phyloP scores from a whole-genome alignment of 2,329 filamentous ascomycete species.

The Ampelomyces quisqualis region DNA sequence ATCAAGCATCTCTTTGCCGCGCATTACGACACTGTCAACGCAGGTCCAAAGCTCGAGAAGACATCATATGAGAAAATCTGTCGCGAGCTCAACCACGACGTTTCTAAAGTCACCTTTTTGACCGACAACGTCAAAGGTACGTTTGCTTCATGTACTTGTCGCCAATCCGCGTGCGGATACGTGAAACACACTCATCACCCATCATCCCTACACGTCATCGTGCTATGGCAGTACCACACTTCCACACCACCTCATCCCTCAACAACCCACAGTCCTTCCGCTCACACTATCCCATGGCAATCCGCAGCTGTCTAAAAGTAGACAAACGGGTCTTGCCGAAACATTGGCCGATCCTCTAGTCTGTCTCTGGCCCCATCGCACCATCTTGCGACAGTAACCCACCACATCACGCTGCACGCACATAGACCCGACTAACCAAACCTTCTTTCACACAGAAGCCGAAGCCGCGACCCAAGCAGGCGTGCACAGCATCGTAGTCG shows the following conservation, averaged over 20 bases:
- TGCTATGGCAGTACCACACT: conserved; percentile 16
- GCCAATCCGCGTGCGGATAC: not conserved
- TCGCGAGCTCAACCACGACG: conserved; percentile 47
- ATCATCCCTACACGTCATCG: conserved; percentile 6
- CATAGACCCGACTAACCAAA: conserved; percentile 3
- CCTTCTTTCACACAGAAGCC: conserved; percentile 49
- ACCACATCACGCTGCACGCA: too few relatives aligned
- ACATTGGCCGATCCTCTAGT: conserved; percentile 11
- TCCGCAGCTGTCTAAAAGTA: too few relatives aligned
- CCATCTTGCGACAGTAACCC: too few relatives aligned
- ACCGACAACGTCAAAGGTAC: conserved; percentile 71
- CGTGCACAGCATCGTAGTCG: conserved; percentile 48
- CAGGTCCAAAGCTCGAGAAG: conserved; percentile 69
- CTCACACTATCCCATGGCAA: too few relatives aligned
- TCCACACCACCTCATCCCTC: not conserved
- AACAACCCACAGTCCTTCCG: conserved; percentile 3
- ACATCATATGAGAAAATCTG: conserved; percentile 69
- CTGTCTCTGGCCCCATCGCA: conserved; percentile 11
- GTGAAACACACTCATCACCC: conserved; percentile 12
- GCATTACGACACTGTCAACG: conserved; percentile 75
- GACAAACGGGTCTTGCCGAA: conserved; percentile 7
- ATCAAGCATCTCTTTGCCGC: conserved; percentile 41
- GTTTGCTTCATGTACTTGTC: conserved; percentile 7
- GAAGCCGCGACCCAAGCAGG: conserved; percentile 48
- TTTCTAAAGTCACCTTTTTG: conserved; percentile 68